Evolutionary conservation across 768 basidiomycete species (phyloP).

Genomic region (Xerocomellus amylosporus): DNA sequence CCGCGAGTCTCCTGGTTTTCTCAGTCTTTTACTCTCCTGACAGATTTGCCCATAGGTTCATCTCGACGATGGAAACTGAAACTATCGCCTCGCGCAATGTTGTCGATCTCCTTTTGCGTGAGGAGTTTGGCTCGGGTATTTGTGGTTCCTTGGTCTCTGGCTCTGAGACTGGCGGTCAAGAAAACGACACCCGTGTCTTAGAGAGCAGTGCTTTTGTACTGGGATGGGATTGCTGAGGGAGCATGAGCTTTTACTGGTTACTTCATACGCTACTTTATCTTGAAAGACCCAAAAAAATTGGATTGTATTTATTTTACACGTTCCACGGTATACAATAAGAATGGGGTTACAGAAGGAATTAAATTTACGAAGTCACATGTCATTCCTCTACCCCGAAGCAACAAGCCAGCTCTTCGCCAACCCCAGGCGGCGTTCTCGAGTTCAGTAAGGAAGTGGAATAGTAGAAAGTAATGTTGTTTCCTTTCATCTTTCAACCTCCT

Average conservation of each 20-base stretch:
- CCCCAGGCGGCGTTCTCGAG: not conserved
- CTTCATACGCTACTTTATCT: not conserved
- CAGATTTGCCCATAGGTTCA: constrained; percentile 46
- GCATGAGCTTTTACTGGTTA: not conserved
- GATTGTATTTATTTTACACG: not conserved
- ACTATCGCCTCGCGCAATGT: constrained; percentile 80
- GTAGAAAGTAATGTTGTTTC: no score
- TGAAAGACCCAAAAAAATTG: not conserved
- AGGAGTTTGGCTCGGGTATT: constrained; percentile 68
- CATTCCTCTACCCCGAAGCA: no score
- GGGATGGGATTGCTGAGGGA: constrained; percentile 70
- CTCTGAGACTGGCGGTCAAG: constrained; percentile 12
- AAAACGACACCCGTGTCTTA: constrained; percentile 10
- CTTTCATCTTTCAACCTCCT: not conserved
- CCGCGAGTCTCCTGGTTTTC: constrained; percentile 50
- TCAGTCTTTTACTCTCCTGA: not conserved
- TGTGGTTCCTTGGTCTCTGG: constrained; percentile 49
- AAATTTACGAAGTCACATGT: not conserved
- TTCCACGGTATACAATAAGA: not conserved
- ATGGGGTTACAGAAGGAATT: not conserved
- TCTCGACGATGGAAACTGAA: constrained; percentile 94
- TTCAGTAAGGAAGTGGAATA: not conserved
- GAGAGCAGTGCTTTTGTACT: constrained; percentile 48
- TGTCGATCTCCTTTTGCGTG: constrained; percentile 73
- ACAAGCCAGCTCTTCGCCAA: no score